Base-by-base conservation (phyloP, 2,329 filamentous ascomycete species). In the Penicillium nordicum region DNA sequence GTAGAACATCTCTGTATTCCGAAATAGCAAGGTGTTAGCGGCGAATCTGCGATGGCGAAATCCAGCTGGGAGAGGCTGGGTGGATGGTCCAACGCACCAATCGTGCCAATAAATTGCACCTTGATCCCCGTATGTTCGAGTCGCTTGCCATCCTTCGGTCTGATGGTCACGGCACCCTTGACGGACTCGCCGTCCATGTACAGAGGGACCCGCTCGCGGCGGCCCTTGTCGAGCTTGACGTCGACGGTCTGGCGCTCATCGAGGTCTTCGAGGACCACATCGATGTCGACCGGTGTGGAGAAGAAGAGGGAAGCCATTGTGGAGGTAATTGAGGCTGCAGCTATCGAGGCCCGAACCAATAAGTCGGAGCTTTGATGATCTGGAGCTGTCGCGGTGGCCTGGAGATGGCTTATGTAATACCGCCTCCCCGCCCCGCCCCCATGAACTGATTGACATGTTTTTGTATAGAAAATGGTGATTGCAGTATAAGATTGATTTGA, bases 141-240 rank as follows among this genome's bases (percentile, higher is more conserved):
- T 60, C 94, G 86, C 82, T 97, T 97, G 72, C 94, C 94, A 82
- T 99, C 94, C 78, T 99, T 99, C 48, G 94, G 94, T 65, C 94
- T 82, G 65, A 99, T 87, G 8, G 94, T 99, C 59, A 99, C 92
- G 50, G 89, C 89, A 69, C 93, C 94, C 81, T 96, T 97, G 71
- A 99, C 93, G 41, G 92, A 97, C 80, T 99, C 94, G 67, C 95
- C 94, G 73, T 99, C 94, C 82, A 96, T 92, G 76, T 96, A 99
- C 61, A 99, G 82, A 57, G 94, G 94, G 47, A 92, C 92, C 80
- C 97, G 96, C 78, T 99, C 94, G 71, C 92, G 89, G 67, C 93
- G 86, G 80, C 92, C 95, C 86, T 97, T 97, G 79, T 97, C 94
- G 66, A 97, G 88, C 84, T 96, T 96, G 79, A 96, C 90, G 73